A percentile compares a stretch with the other conserved stretches of the same genome.
These are phyloP conservation scores for Magnolia sinica DNA, from an alignment of 164 flowering plant genomes.

Conservation along the genomic window DNA sequence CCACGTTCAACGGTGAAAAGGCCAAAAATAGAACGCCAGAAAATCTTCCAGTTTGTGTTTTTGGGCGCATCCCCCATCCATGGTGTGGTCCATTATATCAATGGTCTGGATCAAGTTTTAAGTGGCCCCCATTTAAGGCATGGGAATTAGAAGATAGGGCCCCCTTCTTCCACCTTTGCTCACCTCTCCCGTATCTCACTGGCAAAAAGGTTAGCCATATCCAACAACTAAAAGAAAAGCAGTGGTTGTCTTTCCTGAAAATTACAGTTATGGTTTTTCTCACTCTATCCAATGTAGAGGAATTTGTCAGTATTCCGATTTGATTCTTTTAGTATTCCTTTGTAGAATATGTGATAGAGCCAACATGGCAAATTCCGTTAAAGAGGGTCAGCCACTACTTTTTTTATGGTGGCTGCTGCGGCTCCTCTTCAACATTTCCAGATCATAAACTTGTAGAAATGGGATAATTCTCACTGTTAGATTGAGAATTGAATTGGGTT, in stretches of 20 bases:
- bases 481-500: neutral
- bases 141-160: neutral
- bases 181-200: neutral
- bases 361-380: neutral
- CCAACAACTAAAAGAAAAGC: neutral
- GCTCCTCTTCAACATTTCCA: neutral
- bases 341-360: neutral
- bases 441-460: neutral
- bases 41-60: neutral
- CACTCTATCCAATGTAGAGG: neutral
- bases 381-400: neutral
- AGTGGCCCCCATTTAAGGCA: neutral
- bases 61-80: neutral
- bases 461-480: neutral
- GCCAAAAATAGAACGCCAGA: neutral
- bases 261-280: neutral
- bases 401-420: neutral
- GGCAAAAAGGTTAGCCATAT: neutral
- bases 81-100: neutral
- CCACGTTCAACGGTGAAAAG: neutral
- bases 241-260: slow-evolving; percentile 1
- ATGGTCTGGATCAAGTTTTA: neutral
- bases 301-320: neutral
- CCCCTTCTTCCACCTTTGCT: neutral
- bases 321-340: neutral